Base-by-base conservation (phyloP, 305 asterid genomes). In the Ilex paraguariensis region DNA sequence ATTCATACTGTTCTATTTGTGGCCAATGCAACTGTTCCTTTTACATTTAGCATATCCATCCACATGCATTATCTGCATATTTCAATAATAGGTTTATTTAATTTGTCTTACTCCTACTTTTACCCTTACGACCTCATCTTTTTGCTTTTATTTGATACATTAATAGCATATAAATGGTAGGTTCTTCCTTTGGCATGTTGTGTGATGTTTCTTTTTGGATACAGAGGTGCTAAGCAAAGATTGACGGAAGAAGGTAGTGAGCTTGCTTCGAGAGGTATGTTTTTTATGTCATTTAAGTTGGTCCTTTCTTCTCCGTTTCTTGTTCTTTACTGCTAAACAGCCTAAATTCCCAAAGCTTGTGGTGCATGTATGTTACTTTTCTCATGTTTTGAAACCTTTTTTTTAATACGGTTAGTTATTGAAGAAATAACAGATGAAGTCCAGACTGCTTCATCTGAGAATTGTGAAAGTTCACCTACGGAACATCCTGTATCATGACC, bases 341-440 rank as follows among this genome's bases (percentile, higher is more conserved):
- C 42, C 42, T 8, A 36, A 4, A 36, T 36, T 36, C 42, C 42
- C 9, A 36, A 36, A 36, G 3, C 42, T 36, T 36, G 9, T 36
- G 42, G 42, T 8, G 9, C 42, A 36, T 36, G 42, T 36, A 36
- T 36, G 42, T 8, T 36, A 36, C 42, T 36, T 8, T 36, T 36
- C 42, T 36, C 42, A 36, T 8, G 42, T 1, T 36, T 36, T 36
- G 2, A 5, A 1, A 36, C 15, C n/a, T 56, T 66, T 68, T 63
- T 46, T 70, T 42, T 13, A 67, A 64, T 70, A 90, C 94, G 94
- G 31, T 60, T 86, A 73, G 71, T 83, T 66, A 87, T 90, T 72
- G 96, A 87, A 83, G 98, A 90, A 70, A 86, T 90, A 73, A 84
- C 81, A 54, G 95, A 83, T 30, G 98, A 87, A 69, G 81, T 81